phyloP scores from a whole-genome alignment of 2,329 filamentous ascomycete species.

The Fusarium zealandicum region DNA sequence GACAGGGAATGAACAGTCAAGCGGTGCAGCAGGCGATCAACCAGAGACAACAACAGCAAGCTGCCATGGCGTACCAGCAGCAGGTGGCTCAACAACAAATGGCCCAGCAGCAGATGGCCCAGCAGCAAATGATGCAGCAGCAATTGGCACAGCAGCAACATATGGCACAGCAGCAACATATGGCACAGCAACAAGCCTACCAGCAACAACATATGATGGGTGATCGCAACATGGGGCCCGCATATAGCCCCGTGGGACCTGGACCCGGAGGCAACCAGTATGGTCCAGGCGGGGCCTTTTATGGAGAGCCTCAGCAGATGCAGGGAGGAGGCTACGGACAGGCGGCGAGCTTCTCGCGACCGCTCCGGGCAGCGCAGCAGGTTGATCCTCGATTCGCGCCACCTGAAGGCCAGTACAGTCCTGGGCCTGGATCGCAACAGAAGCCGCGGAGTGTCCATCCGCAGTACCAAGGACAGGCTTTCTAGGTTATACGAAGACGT shows the following conservation, averaged over 20 bases:
- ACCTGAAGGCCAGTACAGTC: constrained; percentile 44
- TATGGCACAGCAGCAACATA: constrained; percentile 37
- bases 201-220: constrained; percentile 39
- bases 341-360: constrained; percentile 45
- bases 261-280: constrained; percentile 27
- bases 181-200: constrained; percentile 37
- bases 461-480: constrained; percentile 49
- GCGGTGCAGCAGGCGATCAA: constrained; percentile 34
- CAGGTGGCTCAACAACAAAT: constrained; percentile 39
- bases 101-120: constrained; percentile 40
- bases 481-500: constrained; percentile 31
- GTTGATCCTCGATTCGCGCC: constrained; percentile 42
- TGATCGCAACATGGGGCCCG: constrained; percentile 36
- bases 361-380: constrained; percentile 42
- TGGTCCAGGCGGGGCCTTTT: constrained; percentile 25
- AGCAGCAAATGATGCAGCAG: constrained; percentile 39
- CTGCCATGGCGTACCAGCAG: constrained; percentile 54
- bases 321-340: constrained; percentile 22
- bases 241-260: constrained; percentile 38
- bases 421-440: constrained; percentile 29
- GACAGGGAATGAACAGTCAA: constrained; percentile 64
- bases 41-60: constrained; percentile 57
- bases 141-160: constrained; percentile 41
- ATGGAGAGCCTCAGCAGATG: constrained; percentile 37
- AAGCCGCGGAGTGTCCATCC: constrained; percentile 36